Conservation (phyloP, 1,284 basidiomycete genomes). For the Cryptococcus sp. region DNA sequence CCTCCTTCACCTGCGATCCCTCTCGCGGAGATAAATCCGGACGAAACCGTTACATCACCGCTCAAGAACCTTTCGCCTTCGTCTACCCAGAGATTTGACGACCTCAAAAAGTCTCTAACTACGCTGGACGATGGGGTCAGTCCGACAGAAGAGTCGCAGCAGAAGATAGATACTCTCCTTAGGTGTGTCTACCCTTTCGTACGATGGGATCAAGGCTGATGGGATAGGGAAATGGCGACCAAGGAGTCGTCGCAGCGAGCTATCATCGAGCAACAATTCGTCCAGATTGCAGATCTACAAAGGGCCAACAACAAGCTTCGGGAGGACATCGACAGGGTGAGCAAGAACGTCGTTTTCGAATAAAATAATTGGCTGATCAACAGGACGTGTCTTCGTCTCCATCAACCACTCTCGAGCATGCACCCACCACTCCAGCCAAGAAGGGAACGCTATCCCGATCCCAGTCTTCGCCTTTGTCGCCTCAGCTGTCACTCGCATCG, state of each 20-base stretch:
- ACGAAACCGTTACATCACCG: background rate
- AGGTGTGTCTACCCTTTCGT: constrained; percentile 11
- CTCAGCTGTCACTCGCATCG: background rate
- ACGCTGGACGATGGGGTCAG: background rate
- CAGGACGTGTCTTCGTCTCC: too few species aligned
- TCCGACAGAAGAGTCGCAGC: background rate
- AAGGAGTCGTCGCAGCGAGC: constrained; percentile 30
- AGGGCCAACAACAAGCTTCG: constrained; percentile 21
- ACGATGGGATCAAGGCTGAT: constrained; percentile 2
- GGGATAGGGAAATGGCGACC: constrained; percentile 20
- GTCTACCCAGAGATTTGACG: background rate
- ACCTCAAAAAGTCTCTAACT: background rate
- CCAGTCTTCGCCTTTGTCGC: background rate
- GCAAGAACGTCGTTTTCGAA: too few species aligned
- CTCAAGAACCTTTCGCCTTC: background rate
- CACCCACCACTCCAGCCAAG: constrained; percentile 1
- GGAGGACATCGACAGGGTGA: constrained; percentile 12
- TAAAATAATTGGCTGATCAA: background rate
- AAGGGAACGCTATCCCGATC: background rate
- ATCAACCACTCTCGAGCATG: too few species aligned
- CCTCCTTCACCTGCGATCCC: background rate
- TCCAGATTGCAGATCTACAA: constrained; percentile 27
- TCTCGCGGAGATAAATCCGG: background rate
- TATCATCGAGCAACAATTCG: constrained; percentile 31
- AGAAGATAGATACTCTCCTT: constrained; percentile 11